Conservation (phyloP, 257 asterid species). For the Solanum okadae region DNA sequence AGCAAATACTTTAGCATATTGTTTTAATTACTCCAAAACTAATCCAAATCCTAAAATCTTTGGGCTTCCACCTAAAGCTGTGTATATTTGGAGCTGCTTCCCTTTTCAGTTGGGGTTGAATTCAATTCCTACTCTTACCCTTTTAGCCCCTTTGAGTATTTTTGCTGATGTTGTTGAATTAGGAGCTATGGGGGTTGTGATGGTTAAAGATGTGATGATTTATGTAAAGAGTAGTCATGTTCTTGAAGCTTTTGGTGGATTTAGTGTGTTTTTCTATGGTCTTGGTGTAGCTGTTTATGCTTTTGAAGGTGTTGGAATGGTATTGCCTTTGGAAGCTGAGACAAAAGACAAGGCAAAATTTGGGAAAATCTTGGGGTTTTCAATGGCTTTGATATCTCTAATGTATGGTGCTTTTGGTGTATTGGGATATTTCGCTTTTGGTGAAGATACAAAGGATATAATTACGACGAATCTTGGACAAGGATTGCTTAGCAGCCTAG, state of each 20-base stretch:
- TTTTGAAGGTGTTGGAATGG: not conserved
- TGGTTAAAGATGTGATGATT: constrained; percentile 1
- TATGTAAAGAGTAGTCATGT: not conserved
- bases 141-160: not conserved
- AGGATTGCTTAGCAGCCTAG: not conserved
- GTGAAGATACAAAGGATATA: not conserved
- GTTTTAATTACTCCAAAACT: not conserved
- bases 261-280: not conserved
- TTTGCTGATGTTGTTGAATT: constrained; percentile 1
- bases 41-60: not conserved
- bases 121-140: not conserved
- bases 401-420: not conserved
- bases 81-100: not conserved
- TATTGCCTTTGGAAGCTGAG: not conserved
- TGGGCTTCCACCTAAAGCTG: not conserved
- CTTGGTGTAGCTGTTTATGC: not conserved
- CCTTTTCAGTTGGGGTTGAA: constrained; percentile 1
- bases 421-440: not conserved
- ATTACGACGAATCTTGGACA: not conserved
- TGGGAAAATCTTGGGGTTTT: not conserved
- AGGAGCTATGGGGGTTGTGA: not conserved
- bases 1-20: not conserved
- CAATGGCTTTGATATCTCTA: not conserved
- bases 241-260: not conserved
- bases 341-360: not conserved